Evolutionary conservation across 257 asterid species (phyloP), one percentile per base, ranked within the genome.

Genomic region (Capsicum rhomboideum): DNA sequence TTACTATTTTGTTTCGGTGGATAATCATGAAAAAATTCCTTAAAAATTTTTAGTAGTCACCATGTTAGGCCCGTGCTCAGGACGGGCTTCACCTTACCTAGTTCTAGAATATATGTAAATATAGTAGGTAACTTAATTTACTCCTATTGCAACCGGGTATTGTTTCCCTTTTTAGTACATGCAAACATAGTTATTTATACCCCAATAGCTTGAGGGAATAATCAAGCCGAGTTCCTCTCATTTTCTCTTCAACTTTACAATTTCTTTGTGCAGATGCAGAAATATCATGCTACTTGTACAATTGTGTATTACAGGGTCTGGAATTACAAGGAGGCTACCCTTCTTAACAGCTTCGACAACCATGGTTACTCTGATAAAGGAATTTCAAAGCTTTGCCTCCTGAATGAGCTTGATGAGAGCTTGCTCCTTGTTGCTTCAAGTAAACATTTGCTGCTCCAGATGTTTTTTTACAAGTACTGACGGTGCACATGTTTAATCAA

Each of bases 351-450:
- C 87, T 94, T 92, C 74, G 84, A 88, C 87, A 94, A 94, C 88
- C 97, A 94, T 88, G 92, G 83, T 82, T 90, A 88, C 89, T 93
- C 92, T 68, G 97, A 90, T 84, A 88, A 90, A 87, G 94, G 96
- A 82, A 85, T 92, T 85, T 91, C 97, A 50, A 94, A 94, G 88
- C 88, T 94, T 55, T 94, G 94, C 86, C 97, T 94, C 72, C 88
- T 94, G 82, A 93, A 94, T 88, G 98, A 94, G 88, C 87, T 91
- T 80, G 94, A 91, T 18, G 97, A 92, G 84, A 91, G 91, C 87
- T 85, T 94, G 90, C 95, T 94, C 85, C 94, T 94, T 78, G 94
- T 93, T 87, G 98, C 97, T 84, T 94, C 98, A 91, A 89, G 98
- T 94, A 91, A 89, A 74, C 82, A 44, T 83, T 89, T 80, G 87